Conservation (phyloP, 345 rosid species). For the Camelina laxa region DNA sequence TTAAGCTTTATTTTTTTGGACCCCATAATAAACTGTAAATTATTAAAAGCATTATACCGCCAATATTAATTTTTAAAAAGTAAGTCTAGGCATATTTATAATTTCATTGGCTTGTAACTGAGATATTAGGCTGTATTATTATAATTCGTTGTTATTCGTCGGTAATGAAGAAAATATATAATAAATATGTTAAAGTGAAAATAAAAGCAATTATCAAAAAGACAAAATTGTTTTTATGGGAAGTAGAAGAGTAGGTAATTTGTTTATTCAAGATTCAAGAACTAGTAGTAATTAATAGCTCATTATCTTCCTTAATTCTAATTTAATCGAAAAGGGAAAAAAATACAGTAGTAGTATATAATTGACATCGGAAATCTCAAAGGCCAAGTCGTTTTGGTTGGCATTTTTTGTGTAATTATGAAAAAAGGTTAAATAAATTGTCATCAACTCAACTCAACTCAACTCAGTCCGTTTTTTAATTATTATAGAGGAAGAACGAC, state of each 20-base stretch:
- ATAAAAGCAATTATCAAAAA: background rate
- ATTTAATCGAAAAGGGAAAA: slow-evolving; percentile 9
- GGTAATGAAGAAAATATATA: background rate
- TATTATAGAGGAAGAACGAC: slow-evolving; percentile 1
- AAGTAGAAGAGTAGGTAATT: slow-evolving; percentile 12
- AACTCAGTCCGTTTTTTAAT: slow-evolving; percentile 3
- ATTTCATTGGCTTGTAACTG: slow-evolving; percentile 19
- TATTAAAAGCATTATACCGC: slow-evolving; percentile 42
- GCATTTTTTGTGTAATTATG: slow-evolving; percentile 42
- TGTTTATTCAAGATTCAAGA: slow-evolving; percentile 19
- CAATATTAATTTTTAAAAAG: slow-evolving; percentile 23
- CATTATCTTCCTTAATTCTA: background rate
- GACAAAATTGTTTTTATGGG: background rate
- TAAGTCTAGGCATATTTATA: background rate
- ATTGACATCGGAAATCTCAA: slow-evolving; percentile 36
- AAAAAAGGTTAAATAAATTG: slow-evolving; percentile 30
- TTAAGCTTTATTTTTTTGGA: slow-evolving; percentile 43
- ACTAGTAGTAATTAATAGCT: background rate
- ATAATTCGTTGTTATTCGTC: background rate
- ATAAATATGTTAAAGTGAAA: slow-evolving; percentile 7
- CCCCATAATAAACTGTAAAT: slow-evolving; percentile 42
- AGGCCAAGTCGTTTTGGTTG: slow-evolving; percentile 30
- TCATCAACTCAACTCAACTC: slow-evolving; percentile 20
- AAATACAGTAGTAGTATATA: background rate
- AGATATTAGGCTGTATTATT: background rate